Base-by-base conservation (phyloP, 2,329 filamentous ascomycete genomes). In the Teratosphaeria pseudoeucalypti region DNA sequence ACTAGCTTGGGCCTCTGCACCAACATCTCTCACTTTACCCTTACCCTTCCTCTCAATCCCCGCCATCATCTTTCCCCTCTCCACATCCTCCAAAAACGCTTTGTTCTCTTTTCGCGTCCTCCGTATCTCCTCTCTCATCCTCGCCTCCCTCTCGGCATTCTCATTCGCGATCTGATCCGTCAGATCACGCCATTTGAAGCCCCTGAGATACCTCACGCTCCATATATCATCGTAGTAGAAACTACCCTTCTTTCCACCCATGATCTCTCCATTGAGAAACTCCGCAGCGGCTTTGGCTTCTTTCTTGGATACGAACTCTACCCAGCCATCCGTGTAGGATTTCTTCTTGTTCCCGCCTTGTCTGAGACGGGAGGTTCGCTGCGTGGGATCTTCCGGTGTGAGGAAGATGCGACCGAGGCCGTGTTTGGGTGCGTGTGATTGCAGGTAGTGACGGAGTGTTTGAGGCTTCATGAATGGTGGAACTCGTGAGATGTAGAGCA, bases 221-320 rank as follows among this genome's bases (percentile, higher is more conserved):
- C 90, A 95, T 53, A 95, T 81, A 72, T 95, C 90, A 71, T 95
- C 90, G 67, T 88, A 84, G 76, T 92, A 95, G 71, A 88, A 90
- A 55, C 82, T 83, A 12, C 89, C 82, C 76, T 95, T 95, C 76
- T 92, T 92, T 29, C 90, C 90, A 56, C 89, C 89, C 64, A 94
- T 88, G 12, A 82, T 89, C 63, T 82, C 83, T 52, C 87, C 87
- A 70, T 95, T 95, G 56, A 95, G 78, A 29, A 88, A 80, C 65
- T 90, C 87, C 56, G 85, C 88, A 0, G 84, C 86, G n/a, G 82
- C 78, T 72, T 92, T 90, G 39, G 90, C 90, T 63, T 92, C 85
- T 63, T 81, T 81, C 74, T 94, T 94, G 63, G 81, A 80, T 39
- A 84, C 73, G 68, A 92, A 95, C 72, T 95, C 90, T 32, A 94